Conservation (phyloP, 148 eudicot species). For the Rhododendron simsii region DNA sequence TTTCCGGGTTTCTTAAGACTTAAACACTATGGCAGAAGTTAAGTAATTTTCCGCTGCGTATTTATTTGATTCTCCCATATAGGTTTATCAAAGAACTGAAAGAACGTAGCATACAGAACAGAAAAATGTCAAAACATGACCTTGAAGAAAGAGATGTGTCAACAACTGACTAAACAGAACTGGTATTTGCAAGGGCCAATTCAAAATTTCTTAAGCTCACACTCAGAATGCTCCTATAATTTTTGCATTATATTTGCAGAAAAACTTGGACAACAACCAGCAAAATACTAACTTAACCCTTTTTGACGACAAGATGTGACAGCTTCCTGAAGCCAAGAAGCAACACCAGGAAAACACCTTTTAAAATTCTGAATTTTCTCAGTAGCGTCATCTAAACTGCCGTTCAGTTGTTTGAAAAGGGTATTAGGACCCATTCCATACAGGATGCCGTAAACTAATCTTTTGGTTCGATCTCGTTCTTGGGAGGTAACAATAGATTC, state of each 20-base stretch:
- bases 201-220: background rate
- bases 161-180: background rate
- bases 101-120: background rate
- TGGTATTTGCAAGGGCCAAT: background rate
- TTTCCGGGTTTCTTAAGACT: too few species aligned
- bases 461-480: conserved; percentile 91
- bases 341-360: conserved; percentile 79
- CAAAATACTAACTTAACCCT: conserved; percentile 42
- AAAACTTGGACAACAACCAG: background rate
- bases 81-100: background rate
- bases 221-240: background rate
- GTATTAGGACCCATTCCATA: conserved; percentile 94
- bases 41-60: too few species aligned
- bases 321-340: conserved; percentile 91
- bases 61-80: too few species aligned
- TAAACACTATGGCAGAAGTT: too few species aligned
- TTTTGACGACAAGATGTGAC: conserved; percentile 68
- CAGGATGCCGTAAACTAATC: conserved; percentile 86
- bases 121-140: background rate
- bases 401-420: conserved; percentile 80
- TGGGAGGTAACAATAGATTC: conserved; percentile 55
- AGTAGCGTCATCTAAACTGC: conserved; percentile 74
- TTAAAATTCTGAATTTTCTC: conserved; percentile 74
- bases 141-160: background rate
- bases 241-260: background rate